Evolutionary conservation across 1,139 yeast species (phyloP), one percentile per base, ranked within the genome.

Genomic region (Suhomyces bribrorum): DNA sequence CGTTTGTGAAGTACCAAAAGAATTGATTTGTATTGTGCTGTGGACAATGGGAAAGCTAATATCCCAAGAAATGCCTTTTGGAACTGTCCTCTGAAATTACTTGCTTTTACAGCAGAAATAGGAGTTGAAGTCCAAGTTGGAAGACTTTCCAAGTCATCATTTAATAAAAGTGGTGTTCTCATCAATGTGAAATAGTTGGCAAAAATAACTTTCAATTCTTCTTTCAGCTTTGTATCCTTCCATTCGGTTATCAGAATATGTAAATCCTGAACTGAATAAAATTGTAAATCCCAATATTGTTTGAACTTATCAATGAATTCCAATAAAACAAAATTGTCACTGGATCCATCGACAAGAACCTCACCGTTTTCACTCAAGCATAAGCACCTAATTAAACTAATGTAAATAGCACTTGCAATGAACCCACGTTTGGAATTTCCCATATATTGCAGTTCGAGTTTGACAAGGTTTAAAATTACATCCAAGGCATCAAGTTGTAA

Each of bases 1-100:
- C 95, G 69, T 57, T 87, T 88, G 62, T 92, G 97, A 50, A 92
- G 60, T 5, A 89, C 75, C 7, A 79, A 66, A 38, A 92, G 69
- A 2, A 84, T 70, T 1, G 83, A 67, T 59, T 86, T 87, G 61
- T 85, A 84, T 58, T 88, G 95, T 1, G 71, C 56, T 11, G 80
- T 59, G 3, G 72, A 64, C 27, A 79, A 62, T 20, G 75, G 72
- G 42, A 67, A 64, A 29, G 71, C 65, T 50, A 90, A 68, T 11
- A 81, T 61, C 12, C 71, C 57, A 17, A 86, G 59, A 79, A 95
- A 81, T 22, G 79, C 72, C 45, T 77, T 77, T 58, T 90, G 96
- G 57, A 84, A 84, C 29, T 79, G 78, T 2, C 77, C 62, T 54
- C 79, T 81, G 61, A 83, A 88, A 31, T 73, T 71, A 14, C 79